Percentiles rank a stretch among this genome's conserved stretches.
These are phyloP conservation scores for Rhodotorula sp. DNA, from an alignment of 1,284 basidiomycete genomes.

Conservation along the genomic window DNA sequence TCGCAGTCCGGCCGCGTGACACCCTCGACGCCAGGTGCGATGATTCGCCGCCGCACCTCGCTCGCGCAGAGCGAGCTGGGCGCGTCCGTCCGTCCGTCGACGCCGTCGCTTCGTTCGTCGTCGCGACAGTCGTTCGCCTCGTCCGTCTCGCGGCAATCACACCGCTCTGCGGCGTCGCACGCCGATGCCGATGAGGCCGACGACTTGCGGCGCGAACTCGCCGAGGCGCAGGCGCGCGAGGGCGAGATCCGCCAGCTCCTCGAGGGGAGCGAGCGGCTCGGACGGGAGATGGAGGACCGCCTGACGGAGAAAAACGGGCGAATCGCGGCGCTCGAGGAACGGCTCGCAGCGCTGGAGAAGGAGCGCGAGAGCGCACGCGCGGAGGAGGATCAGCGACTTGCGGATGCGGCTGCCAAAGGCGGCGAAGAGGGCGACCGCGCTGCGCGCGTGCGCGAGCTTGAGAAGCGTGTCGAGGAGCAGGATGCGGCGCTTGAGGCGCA, in stretches of 20 bases:
- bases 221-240: slow-evolving; percentile 57
- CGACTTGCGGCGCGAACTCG: slow-evolving; percentile 60
- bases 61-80: slow-evolving; percentile 14
- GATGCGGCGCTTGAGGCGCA: slow-evolving; percentile 38
- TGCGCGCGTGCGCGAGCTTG: slow-evolving; percentile 34
- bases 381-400: slow-evolving; percentile 12
- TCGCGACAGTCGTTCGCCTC: slow-evolving; percentile 39
- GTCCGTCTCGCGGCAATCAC: slow-evolving; percentile 27
- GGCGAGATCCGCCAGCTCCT: slow-evolving; percentile 30
- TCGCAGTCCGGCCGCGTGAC: slow-evolving; percentile 26
- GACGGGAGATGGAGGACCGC: slow-evolving; percentile 46
- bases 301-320: slow-evolving; percentile 22
- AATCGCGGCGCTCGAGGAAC: slow-evolving; percentile 13
- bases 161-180: slow-evolving; percentile 15
- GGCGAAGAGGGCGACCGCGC: slow-evolving; percentile 26
- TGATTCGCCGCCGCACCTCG: slow-evolving; percentile 14
- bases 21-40: slow-evolving; percentile 24
- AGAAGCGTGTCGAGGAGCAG: slow-evolving; percentile 37
- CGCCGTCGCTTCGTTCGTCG: slow-evolving; percentile 19
- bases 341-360: slow-evolving; percentile 16
- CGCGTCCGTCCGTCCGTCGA: slow-evolving; percentile 16
- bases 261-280: slow-evolving; percentile 53
- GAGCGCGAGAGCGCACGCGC: slow-evolving; percentile 15
- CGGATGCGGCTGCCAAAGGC: slow-evolving; percentile 12
- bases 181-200: slow-evolving; percentile 47